These are phyloP conservation scores for Suillus discolor DNA, from an alignment of 768 basidiomycete species.

Conservation along the genomic window DNA sequence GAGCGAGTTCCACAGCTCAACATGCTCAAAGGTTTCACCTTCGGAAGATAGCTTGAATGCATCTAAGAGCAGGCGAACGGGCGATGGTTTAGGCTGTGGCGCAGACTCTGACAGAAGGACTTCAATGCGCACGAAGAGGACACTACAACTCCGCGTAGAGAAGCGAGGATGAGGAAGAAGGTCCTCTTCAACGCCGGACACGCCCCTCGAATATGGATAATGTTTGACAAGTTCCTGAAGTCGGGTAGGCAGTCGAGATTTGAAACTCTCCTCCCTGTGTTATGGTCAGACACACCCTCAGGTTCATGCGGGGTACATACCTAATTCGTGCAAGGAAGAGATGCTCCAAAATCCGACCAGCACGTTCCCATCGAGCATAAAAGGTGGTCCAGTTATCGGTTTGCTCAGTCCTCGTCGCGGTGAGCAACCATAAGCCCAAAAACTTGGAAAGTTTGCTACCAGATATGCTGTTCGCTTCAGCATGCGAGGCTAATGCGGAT, in stretches of 20 bases:
- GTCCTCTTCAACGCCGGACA: slow-evolving; percentile 35
- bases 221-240: slow-evolving; percentile 68
- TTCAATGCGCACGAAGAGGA: slow-evolving; percentile 68
- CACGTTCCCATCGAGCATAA: slow-evolving; percentile 74
- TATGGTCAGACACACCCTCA: neutral
- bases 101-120: slow-evolving; percentile 45
- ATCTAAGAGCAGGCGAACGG: slow-evolving; percentile 61
- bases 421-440: slow-evolving; percentile 73
- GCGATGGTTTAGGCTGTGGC: slow-evolving; percentile 48
- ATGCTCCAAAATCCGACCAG: slow-evolving; percentile 75
- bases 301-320: slow-evolving; percentile 37
- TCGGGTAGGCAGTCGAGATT: slow-evolving; percentile 64
- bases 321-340: slow-evolving; percentile 73
- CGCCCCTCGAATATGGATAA: slow-evolving; percentile 58
- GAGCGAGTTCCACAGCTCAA: slow-evolving; percentile 57
- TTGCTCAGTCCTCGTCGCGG: slow-evolving; percentile 45
- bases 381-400: slow-evolving; percentile 65
- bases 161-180: slow-evolving; percentile 67
- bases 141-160: slow-evolving; percentile 64
- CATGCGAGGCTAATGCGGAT: slow-evolving; percentile 69
- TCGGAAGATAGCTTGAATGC: slow-evolving; percentile 51
- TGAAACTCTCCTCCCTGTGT: slow-evolving; percentile 58
- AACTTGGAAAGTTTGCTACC: slow-evolving; percentile 78
- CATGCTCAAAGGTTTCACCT: slow-evolving; percentile 37
- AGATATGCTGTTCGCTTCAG: slow-evolving; percentile 72